Evolutionary conservation across 257 asterid species (phyloP).

Genomic region (Solanum pinnatisectum): DNA sequence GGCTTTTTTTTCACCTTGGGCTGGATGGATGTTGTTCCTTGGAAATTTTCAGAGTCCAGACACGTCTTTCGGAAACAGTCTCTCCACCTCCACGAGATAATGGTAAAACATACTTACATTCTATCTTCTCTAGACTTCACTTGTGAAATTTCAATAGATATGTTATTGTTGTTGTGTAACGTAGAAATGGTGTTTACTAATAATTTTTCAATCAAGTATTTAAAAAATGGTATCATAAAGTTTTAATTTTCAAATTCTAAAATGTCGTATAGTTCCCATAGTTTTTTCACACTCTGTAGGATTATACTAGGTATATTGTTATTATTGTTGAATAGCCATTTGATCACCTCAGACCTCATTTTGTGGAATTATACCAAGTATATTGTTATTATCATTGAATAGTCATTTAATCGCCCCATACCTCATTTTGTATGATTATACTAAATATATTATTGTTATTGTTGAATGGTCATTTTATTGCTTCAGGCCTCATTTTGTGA

Average conservation of each 20-base stretch:
- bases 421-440: neutral
- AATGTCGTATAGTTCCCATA: neutral
- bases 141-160: too few species aligned
- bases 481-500: too few species aligned
- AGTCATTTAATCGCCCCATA: neutral
- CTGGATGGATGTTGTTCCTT: neutral
- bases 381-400: neutral
- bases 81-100: neutral
- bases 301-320: neutral
- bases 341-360: neutral
- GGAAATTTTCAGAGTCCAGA: neutral
- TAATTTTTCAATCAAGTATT: neutral
- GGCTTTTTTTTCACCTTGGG: neutral
- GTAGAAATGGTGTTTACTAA: neutral
- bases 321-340: neutral
- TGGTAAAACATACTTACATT: rapidly evolving
- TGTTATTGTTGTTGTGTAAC: too few species aligned
- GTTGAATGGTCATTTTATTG: neutral
- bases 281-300: neutral
- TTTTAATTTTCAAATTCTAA: too few species aligned
- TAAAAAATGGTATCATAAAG: neutral
- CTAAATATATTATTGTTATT: too few species aligned
- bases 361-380: neutral
- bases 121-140: too few species aligned
- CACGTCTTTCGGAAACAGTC: rapidly evolving